Evolutionary conservation across 1,284 basidiomycete species (phyloP).

Genomic region (Veloboletus limbatus): DNA sequence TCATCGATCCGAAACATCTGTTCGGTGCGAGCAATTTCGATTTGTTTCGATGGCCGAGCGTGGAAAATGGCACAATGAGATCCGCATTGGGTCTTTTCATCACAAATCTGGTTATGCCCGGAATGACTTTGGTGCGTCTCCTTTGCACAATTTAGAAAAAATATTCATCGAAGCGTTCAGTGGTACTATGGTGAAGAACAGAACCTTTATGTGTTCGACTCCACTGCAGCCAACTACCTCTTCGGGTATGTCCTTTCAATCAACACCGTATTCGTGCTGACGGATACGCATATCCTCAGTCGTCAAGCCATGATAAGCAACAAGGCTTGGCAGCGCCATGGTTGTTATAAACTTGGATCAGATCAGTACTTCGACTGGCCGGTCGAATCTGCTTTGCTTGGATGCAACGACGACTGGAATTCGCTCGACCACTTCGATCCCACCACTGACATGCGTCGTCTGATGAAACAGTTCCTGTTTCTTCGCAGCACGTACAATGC

Average conservation of each 20-base stretch:
- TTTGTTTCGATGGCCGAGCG: slow-evolving; percentile 86
- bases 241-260: slow-evolving; percentile 57
- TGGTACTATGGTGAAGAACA: slow-evolving; percentile 89
- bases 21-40: slow-evolving; percentile 91
- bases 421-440: slow-evolving; percentile 91
- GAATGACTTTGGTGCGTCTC: slow-evolving; percentile 66
- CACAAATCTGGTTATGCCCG: slow-evolving; percentile 79
- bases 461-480: slow-evolving; percentile 71
- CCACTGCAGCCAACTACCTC: slow-evolving; percentile 82
- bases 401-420: slow-evolving; percentile 87
- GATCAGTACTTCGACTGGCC: slow-evolving; percentile 90
- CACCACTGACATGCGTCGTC: slow-evolving; percentile 69
- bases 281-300: slow-evolving; percentile 38
- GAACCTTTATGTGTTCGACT: slow-evolving; percentile 81
- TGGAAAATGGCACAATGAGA: slow-evolving; percentile 78
- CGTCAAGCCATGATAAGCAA: slow-evolving; percentile 88
- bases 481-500: slow-evolving; percentile 67
- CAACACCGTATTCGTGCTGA: neutral
- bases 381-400: slow-evolving; percentile 70
- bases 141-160: neutral
- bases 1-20: slow-evolving; percentile 82
- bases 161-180: slow-evolving; percentile 35
- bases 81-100: slow-evolving; percentile 77
- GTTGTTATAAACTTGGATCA: slow-evolving; percentile 86
- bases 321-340: slow-evolving; percentile 87